phyloP scores from a whole-genome alignment of 2,329 filamentous ascomycete species.

The Dactylellina leptospora region DNA sequence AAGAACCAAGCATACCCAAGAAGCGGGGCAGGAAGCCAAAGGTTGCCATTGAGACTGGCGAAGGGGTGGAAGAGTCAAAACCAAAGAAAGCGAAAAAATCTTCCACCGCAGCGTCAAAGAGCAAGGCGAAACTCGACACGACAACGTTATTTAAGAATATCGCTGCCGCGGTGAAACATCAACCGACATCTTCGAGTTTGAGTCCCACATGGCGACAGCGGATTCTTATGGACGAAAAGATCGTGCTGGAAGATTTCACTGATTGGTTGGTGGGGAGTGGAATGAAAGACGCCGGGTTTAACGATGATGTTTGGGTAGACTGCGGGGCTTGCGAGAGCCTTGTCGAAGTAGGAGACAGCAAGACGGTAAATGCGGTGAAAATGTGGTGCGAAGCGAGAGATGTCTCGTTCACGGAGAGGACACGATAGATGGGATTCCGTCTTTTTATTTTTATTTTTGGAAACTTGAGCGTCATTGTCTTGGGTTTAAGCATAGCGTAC shows the following conservation, averaged over 20 bases:
- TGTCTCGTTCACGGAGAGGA: constrained; percentile 60
- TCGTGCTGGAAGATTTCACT: constrained; percentile 36
- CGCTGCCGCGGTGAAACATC: constrained; percentile 29
- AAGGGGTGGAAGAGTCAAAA: constrained; percentile 5
- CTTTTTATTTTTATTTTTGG: constrained; percentile 1
- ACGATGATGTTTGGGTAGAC: constrained; percentile 15
- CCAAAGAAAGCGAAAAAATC: constrained; percentile 33
- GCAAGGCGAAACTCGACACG: constrained; percentile 4
- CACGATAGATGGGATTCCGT: constrained; percentile 22
- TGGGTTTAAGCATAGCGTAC: constrained; percentile 4
- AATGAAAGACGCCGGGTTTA: not conserved
- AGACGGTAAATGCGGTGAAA: constrained; percentile 61
- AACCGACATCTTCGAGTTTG: constrained; percentile 12
- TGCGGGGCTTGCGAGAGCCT: constrained; percentile 23
- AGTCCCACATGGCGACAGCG: constrained; percentile 41
- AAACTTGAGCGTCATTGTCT: not conserved
- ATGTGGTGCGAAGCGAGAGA: constrained; percentile 62
- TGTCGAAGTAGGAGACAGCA: constrained; percentile 60
- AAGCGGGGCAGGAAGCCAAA: constrained; percentile 43
- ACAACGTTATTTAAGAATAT: constrained; percentile 24
- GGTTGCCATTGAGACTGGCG: not conserved
- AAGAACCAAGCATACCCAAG: constrained; percentile 10
- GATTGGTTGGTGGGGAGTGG: constrained; percentile 31
- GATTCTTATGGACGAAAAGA: constrained; percentile 48
- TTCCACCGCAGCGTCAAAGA: constrained; percentile 1